Base-by-base conservation (phyloP, 371 early-diverging fungal genomes). In the Mucor saturninus region DNA sequence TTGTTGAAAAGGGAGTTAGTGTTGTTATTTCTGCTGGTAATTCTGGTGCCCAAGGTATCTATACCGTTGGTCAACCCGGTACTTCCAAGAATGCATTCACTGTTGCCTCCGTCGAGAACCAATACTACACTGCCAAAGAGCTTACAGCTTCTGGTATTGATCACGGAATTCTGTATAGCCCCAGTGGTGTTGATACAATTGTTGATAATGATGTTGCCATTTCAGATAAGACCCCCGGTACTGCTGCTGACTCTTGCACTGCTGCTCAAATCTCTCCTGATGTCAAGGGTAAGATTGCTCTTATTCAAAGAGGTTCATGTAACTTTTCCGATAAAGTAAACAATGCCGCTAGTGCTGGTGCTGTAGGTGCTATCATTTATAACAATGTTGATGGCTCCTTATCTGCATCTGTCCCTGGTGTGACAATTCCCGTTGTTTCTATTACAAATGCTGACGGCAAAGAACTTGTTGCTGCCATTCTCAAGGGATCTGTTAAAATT, bases 11-110 rank as follows among this genome's bases (percentile, higher is more conserved):
- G 56, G 74, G 74, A 31, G 65, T 68, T 9, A 70, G 67, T 59
- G 68, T 89, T 28, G 77, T 87, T 15, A 73, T 80, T 3, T 80
- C 90, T 35, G 75, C 75, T 32, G 89, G 89, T 30, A 91, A 91
- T 61, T 61, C 75, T 37, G 90, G 89, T 21, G 51, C 52, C 7
- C 48, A 72, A 4, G 91, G 91, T 13, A 54, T 81, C 40, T 83
- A 61, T 53, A 71, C 79, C 9, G 69, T 76, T 2, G 71, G 76
- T 28, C 54, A 79, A 11, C 91, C 91, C 11, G 80, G 80, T 45
- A 79, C 86, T 21, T 71, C 83, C 7, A 37, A 31, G 8, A 67
- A 66, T n/a, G 86, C 81, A 11, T 73, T 87, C 60, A 76, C 78
- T 54, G 84, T 90, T 40, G 90, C 84, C 13, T 86, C 89, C 10